Evolutionary conservation across 148 eudicot species (phyloP).

Genomic region (Rhododendron mucronatum): DNA sequence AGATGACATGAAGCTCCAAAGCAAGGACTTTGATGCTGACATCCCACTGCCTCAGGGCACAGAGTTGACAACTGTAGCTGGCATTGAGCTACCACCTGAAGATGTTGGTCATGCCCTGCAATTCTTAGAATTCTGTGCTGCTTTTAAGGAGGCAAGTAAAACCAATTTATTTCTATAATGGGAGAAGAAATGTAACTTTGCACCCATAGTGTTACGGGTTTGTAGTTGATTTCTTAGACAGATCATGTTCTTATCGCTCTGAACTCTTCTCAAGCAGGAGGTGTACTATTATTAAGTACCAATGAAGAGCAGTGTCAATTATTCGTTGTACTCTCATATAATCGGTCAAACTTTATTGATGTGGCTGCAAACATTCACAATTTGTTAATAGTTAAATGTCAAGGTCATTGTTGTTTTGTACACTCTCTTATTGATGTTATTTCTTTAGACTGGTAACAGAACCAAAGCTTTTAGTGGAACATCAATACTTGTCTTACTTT

Average conservation of each 20-base stretch:
- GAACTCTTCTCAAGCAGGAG: background rate
- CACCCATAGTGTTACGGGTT: background rate
- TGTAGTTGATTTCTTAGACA: background rate
- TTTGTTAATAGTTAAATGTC: background rate
- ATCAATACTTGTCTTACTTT: background rate
- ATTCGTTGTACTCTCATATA: background rate
- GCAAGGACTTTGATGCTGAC: slow-evolving; percentile 16
- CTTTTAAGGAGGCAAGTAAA: slow-evolving; percentile 66
- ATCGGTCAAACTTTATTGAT: background rate
- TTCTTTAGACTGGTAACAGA: background rate
- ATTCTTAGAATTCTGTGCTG: slow-evolving; percentile 68
- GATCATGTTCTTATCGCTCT: background rate
- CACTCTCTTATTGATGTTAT: background rate
- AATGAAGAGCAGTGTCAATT: background rate
- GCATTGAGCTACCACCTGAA: slow-evolving; percentile 49
- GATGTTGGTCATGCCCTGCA: slow-evolving; percentile 78
- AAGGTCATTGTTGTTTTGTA: background rate
- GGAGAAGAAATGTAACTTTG: background rate
- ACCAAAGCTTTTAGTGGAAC: background rate
- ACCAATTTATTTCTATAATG: background rate
- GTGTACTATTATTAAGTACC: background rate
- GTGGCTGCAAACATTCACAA: too few relatives aligned
- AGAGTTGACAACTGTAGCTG: slow-evolving; percentile 48
- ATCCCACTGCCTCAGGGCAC: slow-evolving; percentile 57
- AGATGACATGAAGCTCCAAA: slow-evolving; percentile 5